These are phyloP conservation scores for Plasmodium malariae DNA, from an alignment of 169 alveolate genomes.

Conservation along the genomic window DNA sequence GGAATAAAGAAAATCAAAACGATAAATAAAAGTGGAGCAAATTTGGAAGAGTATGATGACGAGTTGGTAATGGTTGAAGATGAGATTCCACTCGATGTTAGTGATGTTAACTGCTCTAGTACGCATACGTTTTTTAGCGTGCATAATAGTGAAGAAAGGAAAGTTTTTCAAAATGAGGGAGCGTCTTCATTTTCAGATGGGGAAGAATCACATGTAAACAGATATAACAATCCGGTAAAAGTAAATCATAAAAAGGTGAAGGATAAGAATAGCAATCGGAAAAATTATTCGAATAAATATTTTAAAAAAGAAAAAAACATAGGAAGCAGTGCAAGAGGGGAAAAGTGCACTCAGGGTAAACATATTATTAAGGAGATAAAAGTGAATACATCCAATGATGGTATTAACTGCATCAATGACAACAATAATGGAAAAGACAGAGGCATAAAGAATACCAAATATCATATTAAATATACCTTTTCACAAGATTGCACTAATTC, in stretches of 20 bases:
- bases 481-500: background rate
- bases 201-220: background rate
- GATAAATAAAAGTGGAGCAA: constrained; percentile 20
- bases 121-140: constrained; percentile 21
- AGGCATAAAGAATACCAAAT: background rate
- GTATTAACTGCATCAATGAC: background rate
- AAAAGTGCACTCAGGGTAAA: too few species aligned
- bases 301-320: too few species aligned
- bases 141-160: too few species aligned
- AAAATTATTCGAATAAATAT: too few species aligned
- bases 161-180: constrained; percentile 3
- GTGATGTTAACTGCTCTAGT: constrained; percentile 61
- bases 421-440: background rate
- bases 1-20: constrained; percentile 54
- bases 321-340: too few species aligned
- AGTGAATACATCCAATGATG: too few species aligned
- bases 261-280: too few species aligned
- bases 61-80: constrained; percentile 17
- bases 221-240: too few species aligned
- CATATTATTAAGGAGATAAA: too few species aligned
- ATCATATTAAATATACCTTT: background rate
- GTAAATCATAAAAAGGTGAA: too few species aligned
- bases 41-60: constrained; percentile 8
- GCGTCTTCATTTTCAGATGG: background rate
- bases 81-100: constrained; percentile 43